Conservation (phyloP, 805 yeast genomes). For the Wickerhamomyces bovis region DNA sequence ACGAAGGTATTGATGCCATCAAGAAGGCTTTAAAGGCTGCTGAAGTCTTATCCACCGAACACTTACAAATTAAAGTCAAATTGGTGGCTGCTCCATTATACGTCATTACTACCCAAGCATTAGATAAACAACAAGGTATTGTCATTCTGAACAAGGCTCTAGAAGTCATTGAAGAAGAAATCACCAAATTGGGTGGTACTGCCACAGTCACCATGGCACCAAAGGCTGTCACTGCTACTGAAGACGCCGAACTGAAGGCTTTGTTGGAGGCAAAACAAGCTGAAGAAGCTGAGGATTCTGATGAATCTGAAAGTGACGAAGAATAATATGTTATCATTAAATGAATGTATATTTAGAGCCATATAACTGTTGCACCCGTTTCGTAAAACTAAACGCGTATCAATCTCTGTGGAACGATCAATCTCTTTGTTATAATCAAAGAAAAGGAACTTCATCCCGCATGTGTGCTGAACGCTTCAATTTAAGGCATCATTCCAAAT, state of each 20-base stretch:
- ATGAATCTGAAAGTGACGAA: slow-evolving; percentile 50
- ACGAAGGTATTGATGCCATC: slow-evolving; percentile 97
- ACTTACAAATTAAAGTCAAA: slow-evolving; percentile 85
- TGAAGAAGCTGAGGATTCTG: slow-evolving; percentile 78
- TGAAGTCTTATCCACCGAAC: slow-evolving; percentile 76
- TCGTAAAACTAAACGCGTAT: background rate
- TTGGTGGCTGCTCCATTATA: slow-evolving; percentile 97
- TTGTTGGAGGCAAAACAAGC: slow-evolving; percentile 89
- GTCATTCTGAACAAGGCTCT: slow-evolving; percentile 75
- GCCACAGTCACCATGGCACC: slow-evolving; percentile 96
- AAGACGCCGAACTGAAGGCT: slow-evolving; percentile 96
- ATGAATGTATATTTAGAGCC: background rate
- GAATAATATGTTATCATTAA: slow-evolving; percentile 20
- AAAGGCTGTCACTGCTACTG: slow-evolving; percentile 97
- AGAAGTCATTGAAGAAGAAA: slow-evolving; percentile 62
- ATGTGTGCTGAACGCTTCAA: no score
- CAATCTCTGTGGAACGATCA: no score
- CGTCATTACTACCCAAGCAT: slow-evolving; percentile 86
- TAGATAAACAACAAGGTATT: slow-evolving; percentile 87
- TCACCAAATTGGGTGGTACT: slow-evolving; percentile 72
- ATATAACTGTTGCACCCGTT: background rate
- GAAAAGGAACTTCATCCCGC: background rate
- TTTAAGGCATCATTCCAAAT: no score
- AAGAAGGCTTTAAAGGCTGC: slow-evolving; percentile 84
- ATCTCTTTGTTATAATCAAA: background rate